Evolutionary conservation across 208 protist species (phyloP), one percentile per base, ranked within the genome.

Genomic region (Trypanosomatidae sp.): DNA sequence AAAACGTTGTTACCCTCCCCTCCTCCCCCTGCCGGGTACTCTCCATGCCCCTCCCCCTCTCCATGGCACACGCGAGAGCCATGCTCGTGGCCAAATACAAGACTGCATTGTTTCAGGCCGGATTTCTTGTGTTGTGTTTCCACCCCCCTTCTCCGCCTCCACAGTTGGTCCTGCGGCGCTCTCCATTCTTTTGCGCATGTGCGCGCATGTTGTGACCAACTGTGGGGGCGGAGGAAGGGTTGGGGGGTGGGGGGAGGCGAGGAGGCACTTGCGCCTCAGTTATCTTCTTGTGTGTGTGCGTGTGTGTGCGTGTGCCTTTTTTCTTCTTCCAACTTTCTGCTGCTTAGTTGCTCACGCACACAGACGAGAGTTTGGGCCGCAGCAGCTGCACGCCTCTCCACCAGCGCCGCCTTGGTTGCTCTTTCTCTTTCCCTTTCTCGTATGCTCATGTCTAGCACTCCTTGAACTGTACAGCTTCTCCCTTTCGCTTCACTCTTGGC

Each of bases 391-490:
- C 55, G n/a, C 25, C 28, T 60, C 55, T 3, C 28, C 28, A 9
- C 1, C 12, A 60, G 28, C 12, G 19, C 17, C 55, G 19, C 12
- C 28, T 15, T 7, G 2, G 13, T 60, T 36, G n/a, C 13, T 28
- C 19, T 53, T 70, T 70, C 19, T 65, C 44, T 62, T 47, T 33
- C 36, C 30, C 28, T 75, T 47, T 69, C 36, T 58, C 33, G n/a
- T 44, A 46, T 44, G 30, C 69, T 3, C 47, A 55, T 66, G 4
- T 69, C 55, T 41, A 17, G 50, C 55, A 1, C 47, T 71, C 22
- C 53, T 60, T 72, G 46, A 10, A 28, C 25, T 44, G 53, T 47
- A 2, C 39, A 62, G 33, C 33, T n/a, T 62, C 19, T 44, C 19
- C 33, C 17, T 39, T 41, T 62, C 33, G 22, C 15, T 43, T 62